Conservation (phyloP, 352 stramenopile species). For the Globisporangium cylindrosporum region DNA sequence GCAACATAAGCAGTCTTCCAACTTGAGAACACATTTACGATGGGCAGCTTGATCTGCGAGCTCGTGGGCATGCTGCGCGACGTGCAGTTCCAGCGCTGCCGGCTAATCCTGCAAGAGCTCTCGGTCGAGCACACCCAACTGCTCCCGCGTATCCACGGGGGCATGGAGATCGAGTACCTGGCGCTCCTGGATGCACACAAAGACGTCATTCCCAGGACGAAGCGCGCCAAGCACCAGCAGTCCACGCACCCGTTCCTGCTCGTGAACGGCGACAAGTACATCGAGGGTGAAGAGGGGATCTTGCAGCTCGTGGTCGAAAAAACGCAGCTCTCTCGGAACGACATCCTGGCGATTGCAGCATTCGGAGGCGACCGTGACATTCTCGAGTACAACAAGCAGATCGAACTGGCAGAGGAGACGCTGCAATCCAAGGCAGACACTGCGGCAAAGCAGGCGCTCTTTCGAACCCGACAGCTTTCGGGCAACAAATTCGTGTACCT, state of each 20-base stretch:
- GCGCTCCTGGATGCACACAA: slow-evolving; percentile 31
- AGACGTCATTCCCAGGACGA: slow-evolving; percentile 30
- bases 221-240: slow-evolving; percentile 26
- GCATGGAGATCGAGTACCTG: slow-evolving; percentile 58
- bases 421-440: slow-evolving; percentile 48
- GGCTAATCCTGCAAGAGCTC: slow-evolving; percentile 57
- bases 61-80: slow-evolving; percentile 56
- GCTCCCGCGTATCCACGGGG: slow-evolving; percentile 42
- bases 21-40: not conserved
- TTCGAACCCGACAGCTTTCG: slow-evolving; percentile 40
- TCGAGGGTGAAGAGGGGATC: slow-evolving; percentile 56
- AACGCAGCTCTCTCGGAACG: slow-evolving; percentile 46
- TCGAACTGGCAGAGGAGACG: slow-evolving; percentile 42
- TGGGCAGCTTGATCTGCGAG: slow-evolving; percentile 38
- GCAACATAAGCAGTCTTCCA: not conserved
- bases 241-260: slow-evolving; percentile 46
- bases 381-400: slow-evolving; percentile 24
- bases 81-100: slow-evolving; percentile 58
- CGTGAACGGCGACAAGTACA: slow-evolving; percentile 42
- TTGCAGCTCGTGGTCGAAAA: slow-evolving; percentile 49
- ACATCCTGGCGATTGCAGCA: slow-evolving; percentile 52
- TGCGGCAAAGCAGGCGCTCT: slow-evolving; percentile 38
- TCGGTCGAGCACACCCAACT: slow-evolving; percentile 47
- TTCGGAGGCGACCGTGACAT: slow-evolving; percentile 33
- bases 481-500: slow-evolving; percentile 60